Conservation (phyloP, 139 green algal genomes). For the Chlorella sp. region DNA sequence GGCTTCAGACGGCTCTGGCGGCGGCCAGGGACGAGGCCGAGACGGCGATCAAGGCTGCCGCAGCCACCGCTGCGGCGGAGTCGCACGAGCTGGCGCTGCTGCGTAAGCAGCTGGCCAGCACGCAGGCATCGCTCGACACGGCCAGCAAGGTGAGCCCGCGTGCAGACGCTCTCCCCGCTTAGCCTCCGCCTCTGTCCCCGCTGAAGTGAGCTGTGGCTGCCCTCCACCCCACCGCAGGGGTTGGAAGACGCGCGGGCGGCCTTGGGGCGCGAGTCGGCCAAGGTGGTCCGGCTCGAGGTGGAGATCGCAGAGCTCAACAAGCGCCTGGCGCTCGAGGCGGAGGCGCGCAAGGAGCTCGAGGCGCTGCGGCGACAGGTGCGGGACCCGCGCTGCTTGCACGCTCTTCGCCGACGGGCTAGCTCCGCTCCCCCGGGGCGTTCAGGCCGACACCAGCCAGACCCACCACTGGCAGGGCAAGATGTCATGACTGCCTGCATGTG, state of each 20-base stretch:
- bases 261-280: conserved; percentile 39
- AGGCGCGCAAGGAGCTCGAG: conserved; percentile 18
- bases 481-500: no score
- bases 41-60: conserved; percentile 23
- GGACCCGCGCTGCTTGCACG: no score
- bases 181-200: background rate
- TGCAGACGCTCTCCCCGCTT: background rate
- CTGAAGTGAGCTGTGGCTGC: background rate
- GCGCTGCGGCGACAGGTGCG: conserved; percentile 16
- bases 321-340: conserved; percentile 11
- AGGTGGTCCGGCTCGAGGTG: conserved; percentile 50
- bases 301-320: conserved; percentile 44
- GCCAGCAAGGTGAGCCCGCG: conserved; percentile 30
- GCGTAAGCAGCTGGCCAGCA: conserved; percentile 55
- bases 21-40: conserved; percentile 30
- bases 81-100: conserved; percentile 66
- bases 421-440: no score
- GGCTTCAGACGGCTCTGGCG: conserved; percentile 23
- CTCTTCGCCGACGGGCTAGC: no score
- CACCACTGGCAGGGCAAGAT: no score
- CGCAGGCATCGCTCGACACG: conserved; percentile 7
- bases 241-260: conserved; percentile 20
- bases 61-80: conserved; percentile 52
- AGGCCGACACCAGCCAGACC: no score
- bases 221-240: no score